phyloP scores from a whole-genome alignment of 768 basidiomycete genomes.

The Russula earlei region DNA sequence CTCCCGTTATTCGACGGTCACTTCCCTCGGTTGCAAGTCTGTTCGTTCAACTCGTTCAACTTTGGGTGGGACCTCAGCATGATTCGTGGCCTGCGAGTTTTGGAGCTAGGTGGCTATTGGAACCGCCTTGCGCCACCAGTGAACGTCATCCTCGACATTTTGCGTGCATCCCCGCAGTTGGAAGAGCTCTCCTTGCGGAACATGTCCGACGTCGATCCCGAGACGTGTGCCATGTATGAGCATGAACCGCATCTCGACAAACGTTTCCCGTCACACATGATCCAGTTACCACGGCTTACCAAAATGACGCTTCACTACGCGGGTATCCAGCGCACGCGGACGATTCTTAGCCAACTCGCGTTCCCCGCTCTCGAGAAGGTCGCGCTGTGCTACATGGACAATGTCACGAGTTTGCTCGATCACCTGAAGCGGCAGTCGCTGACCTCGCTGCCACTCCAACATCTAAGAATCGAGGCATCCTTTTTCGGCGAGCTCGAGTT shows the following conservation, averaged over 20 bases:
- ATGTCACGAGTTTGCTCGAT: constrained; percentile 61
- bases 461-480: constrained; percentile 64
- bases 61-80: constrained; percentile 66
- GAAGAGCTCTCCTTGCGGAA: constrained; percentile 73
- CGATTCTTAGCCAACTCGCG: constrained; percentile 56
- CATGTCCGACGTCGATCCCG: constrained; percentile 50
- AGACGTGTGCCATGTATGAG: constrained; percentile 33
- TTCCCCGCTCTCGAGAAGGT: constrained; percentile 63
- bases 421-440: constrained; percentile 61
- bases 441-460: constrained; percentile 58
- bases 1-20: constrained; percentile 67
- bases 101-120: constrained; percentile 75
- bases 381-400: constrained; percentile 70
- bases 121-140: constrained; percentile 64
- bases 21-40: constrained; percentile 60
- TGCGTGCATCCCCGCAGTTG: constrained; percentile 66
- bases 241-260: constrained; percentile 24
- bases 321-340: constrained; percentile 56
- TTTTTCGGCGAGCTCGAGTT: constrained; percentile 69
- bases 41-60: constrained; percentile 78
- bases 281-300: constrained; percentile 51
- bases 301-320: constrained; percentile 71
- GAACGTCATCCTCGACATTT: constrained; percentile 51
- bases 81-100: constrained; percentile 52
- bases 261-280: constrained; percentile 27